Conservation (phyloP, 1,139 yeast species). For the Saccharomyces hybrid region DNA sequence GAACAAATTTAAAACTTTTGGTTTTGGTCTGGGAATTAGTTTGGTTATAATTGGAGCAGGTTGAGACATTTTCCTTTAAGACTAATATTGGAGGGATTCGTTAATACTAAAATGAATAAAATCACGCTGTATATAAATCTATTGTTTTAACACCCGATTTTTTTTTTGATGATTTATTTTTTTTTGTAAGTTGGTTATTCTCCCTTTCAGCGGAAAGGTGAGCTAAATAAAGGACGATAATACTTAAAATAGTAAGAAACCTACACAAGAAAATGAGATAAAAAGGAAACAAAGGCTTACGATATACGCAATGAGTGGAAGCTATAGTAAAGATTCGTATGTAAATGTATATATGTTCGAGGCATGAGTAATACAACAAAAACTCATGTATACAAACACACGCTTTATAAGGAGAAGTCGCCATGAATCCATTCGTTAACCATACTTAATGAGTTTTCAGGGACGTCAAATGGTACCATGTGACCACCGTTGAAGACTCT, state of each 20-base stretch:
- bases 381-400: neutral
- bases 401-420: constrained; percentile 32
- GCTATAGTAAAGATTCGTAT: neutral
- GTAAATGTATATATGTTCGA: neutral
- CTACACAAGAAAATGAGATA: neutral
- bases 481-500: constrained; percentile 64
- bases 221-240: neutral
- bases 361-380: neutral
- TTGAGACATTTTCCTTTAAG: neutral
- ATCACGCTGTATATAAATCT: neutral
- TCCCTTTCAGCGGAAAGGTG: neutral
- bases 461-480: constrained; percentile 79
- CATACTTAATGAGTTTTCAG: constrained; percentile 65
- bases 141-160: neutral
- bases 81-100: neutral
- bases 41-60: constrained; percentile 1
- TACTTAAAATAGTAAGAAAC: neutral
- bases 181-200: neutral
- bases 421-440: constrained; percentile 69
- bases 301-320: neutral
- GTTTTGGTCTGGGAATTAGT: constrained; percentile 7
- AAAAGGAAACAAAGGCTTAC: neutral
- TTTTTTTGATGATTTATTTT: neutral
- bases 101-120: neutral
- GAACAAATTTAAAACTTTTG: constrained; percentile 27